These are phyloP conservation scores for Aspergillus sp. DNA, from an alignment of 2,329 filamentous ascomycete genomes.

Conservation along the genomic window DNA sequence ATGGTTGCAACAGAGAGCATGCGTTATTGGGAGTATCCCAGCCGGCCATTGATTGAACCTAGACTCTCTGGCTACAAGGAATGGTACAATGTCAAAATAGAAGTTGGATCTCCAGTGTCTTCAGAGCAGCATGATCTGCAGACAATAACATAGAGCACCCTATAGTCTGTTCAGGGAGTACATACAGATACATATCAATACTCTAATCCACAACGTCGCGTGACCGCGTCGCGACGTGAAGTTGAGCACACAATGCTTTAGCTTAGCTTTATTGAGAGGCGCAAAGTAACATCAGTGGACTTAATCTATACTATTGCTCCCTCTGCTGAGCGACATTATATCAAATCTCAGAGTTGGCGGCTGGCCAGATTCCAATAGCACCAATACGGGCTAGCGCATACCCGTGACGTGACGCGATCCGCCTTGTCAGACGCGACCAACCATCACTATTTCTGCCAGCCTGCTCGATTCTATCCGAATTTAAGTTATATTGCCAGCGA, in stretches of 20 bases:
- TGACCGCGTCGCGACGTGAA: background rate
- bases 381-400: conserved; percentile 22
- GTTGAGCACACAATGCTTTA: too few species aligned
- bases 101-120: too few species aligned
- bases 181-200: too few species aligned
- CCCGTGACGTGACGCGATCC: conserved; percentile 6
- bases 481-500: background rate
- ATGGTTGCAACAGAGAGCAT: too few species aligned
- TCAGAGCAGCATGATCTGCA: too few species aligned
- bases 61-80: too few species aligned
- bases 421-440: conserved; percentile 8
- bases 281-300: background rate
- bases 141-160: too few species aligned
- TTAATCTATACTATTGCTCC: background rate
- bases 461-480: background rate
- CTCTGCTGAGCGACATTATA: background rate
- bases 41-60: too few species aligned
- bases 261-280: too few species aligned
- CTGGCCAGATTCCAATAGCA: conserved; percentile 15
- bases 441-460: conserved; percentile 3
- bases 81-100: too few species aligned
- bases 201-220: background rate
- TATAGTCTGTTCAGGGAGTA: too few species aligned
- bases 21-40: too few species aligned
- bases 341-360: background rate